Base-by-base conservation (phyloP, 164 flowering plant species). In the Umbilicus rupestris region DNA sequence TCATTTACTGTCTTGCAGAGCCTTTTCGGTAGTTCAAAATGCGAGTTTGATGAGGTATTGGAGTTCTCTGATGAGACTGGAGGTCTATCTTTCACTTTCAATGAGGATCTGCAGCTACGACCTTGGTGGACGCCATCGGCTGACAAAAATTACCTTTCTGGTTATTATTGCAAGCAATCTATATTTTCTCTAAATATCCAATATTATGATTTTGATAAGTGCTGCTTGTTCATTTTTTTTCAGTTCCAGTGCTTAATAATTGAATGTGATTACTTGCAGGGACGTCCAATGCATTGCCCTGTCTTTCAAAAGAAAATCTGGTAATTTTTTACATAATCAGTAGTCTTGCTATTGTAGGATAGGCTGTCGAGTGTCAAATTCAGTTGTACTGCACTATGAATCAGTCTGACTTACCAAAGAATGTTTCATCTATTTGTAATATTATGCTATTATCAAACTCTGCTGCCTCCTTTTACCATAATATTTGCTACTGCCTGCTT, bases 71-170 rank as follows among this genome's bases (percentile, higher is more conserved):
- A 76, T 71, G 87, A 86, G 73, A 79, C 80, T 69, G 71, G 78
- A 60, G 73, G 76, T 68, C 83, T 85, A 70, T 70, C 86, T 39
- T 74, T 94, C 85, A 89, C 83, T 33, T 94, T 94, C 77, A 91
- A 89, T 81, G 98, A 94, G 73, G 97, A 91, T 74, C 64, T 84
- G 71, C 77, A 80, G 68, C 63, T 84, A 59, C 85, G 97, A 22
- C 97, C 98, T 63, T 94, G 98, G 98, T 94, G 98, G 98, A 84
- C 96, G 7, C 98, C 98, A 42, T 73, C 83, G 55, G 64, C 87
- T 33, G 85, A 81, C 66, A 78, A 78, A 73, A 87, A 91, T 73
- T 84, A 82, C 78, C 97, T 94, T 47, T 74, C 85, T 73, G 98
- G 97, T 93, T 39, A 66, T 88, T 82, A 58, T 24, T 4, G 16